These are phyloP conservation scores for Penicillium bialowiezense DNA, from an alignment of 495 filamentous ascomycete genomes.

Conservation along the genomic window DNA sequence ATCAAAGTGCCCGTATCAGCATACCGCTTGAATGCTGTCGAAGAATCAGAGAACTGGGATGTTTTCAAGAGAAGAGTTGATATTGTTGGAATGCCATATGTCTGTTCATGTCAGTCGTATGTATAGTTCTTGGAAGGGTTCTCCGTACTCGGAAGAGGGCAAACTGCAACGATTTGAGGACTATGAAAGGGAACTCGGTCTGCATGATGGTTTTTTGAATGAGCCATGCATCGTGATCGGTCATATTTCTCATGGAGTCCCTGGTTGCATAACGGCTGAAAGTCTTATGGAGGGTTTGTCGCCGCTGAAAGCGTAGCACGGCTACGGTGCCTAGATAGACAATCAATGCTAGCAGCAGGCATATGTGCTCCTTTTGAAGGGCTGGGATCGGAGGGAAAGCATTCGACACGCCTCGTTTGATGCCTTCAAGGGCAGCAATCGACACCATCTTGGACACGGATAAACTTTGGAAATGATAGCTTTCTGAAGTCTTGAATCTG, in stretches of 20 bases:
- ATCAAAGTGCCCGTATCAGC: conserved; percentile 61
- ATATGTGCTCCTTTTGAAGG: conserved; percentile 4
- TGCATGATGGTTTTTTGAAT: conserved; percentile 48
- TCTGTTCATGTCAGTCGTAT: conserved; percentile 32
- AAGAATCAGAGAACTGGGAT: conserved; percentile 50
- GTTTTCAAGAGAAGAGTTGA: conserved; percentile 56
- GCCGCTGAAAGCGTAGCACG: conserved; percentile 46
- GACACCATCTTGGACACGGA: not conserved
- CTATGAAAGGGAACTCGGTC: conserved; percentile 55
- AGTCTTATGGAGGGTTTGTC: conserved; percentile 37
- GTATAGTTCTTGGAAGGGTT: not conserved
- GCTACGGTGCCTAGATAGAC: conserved; percentile 23
- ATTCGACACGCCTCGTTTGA: not conserved
- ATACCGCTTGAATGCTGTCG: conserved; percentile 57
- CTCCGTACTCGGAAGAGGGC: conserved; percentile 55
- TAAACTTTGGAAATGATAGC: too few relatives aligned
- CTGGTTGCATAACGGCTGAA: conserved; percentile 46
- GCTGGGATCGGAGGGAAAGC: too few relatives aligned
- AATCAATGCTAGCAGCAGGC: conserved; percentile 3
- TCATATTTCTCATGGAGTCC: conserved; percentile 53
- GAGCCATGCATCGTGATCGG: conserved; percentile 53
- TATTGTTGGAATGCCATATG: conserved; percentile 66
- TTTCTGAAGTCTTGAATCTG: too few relatives aligned
- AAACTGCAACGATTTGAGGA: conserved; percentile 55
- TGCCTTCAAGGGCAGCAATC: not conserved